Evolutionary conservation across 2,329 filamentous ascomycete genomes (phyloP).

Genomic region (Drechmeria coniospora): DNA sequence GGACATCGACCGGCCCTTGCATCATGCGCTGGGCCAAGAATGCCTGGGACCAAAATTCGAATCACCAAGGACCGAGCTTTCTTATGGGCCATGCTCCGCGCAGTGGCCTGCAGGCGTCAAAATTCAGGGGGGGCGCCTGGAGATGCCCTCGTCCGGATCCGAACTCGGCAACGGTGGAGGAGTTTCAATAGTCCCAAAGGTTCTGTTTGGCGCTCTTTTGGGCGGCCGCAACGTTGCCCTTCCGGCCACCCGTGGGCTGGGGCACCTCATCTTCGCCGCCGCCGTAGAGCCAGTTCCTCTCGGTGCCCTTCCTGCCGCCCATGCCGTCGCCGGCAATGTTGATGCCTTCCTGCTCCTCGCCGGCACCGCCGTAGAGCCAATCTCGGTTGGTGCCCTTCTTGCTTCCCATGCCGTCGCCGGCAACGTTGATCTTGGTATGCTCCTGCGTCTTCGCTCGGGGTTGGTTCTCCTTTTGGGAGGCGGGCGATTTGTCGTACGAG

Average conservation of each 20-base stretch:
- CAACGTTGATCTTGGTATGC: constrained; percentile 25
- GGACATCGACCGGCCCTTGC: too few species aligned
- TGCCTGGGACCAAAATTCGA: too few species aligned
- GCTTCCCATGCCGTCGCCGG: constrained; percentile 53
- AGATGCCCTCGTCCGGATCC: constrained; percentile 1
- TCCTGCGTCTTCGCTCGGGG: constrained; percentile 30
- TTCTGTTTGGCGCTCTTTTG: constrained; percentile 16
- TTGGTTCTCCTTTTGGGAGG: constrained; percentile 35
- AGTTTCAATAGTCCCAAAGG: constrained; percentile 32
- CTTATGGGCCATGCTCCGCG: constrained; percentile 19
- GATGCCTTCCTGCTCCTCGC: constrained; percentile 25
- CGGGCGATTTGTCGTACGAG: constrained; percentile 37
- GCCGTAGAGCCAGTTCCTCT: constrained; percentile 43
- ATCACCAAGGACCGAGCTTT: constrained; percentile 1
- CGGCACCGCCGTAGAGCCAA: constrained; percentile 45
- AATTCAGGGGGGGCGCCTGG: constrained; percentile 1
- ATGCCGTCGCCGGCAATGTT: constrained; percentile 46
- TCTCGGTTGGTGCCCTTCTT: constrained; percentile 35
- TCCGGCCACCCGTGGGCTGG: constrained; percentile 17
- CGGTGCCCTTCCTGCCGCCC: constrained; percentile 40
- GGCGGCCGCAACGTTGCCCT: constrained; percentile 14
- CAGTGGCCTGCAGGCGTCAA: constrained; percentile 15
- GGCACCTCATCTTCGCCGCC: constrained; percentile 29
- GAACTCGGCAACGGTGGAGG: constrained; percentile 4
- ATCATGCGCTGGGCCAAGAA: too few species aligned